These are phyloP conservation scores for Lactarius hengduanensis DNA, from an alignment of 768 basidiomycete species.

Conservation along the genomic window DNA sequence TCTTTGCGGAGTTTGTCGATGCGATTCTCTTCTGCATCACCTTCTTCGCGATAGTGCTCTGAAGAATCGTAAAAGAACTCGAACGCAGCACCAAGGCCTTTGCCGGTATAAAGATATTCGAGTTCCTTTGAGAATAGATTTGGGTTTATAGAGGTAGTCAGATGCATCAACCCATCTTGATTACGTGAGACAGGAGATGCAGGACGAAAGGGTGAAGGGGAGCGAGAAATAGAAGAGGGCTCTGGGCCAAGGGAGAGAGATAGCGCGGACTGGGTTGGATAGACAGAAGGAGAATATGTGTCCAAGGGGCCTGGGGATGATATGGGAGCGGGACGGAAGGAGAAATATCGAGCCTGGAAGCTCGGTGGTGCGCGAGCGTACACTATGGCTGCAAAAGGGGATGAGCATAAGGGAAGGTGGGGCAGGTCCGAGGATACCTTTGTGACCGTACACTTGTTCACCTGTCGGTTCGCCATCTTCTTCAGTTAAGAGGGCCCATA, in stretches of 20 bases:
- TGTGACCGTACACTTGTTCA: conserved; percentile 86
- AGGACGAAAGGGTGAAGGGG: conserved; percentile 43
- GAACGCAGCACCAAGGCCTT: conserved; percentile 84
- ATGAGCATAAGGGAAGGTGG: conserved; percentile 2
- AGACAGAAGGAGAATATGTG: conserved; percentile 46
- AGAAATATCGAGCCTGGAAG: conserved; percentile 89
- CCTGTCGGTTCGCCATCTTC: conserved; percentile 42
- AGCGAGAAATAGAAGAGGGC: conserved; percentile 40
- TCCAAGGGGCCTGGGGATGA: conserved; percentile 45
- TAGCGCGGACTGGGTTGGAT: conserved; percentile 54
- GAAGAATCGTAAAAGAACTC: conserved; percentile 78
- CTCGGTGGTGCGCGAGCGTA: conserved; percentile 92
- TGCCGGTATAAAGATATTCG: conserved; percentile 93
- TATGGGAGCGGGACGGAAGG: conserved; percentile 60
- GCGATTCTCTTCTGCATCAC: conserved; percentile 52
- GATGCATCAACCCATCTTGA: conserved; percentile 51
- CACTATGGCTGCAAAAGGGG: conserved; percentile 64
- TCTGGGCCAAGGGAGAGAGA: conserved; percentile 54
- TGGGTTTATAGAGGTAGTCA: conserved; percentile 69
- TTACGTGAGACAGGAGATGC: conserved; percentile 41
- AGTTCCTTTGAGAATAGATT: conserved; percentile 86
- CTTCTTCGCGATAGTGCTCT: conserved; percentile 42
- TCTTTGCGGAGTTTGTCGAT: conserved; percentile 90
- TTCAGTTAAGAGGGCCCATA: conserved; percentile 72
- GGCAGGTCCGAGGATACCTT: conserved; percentile 56